phyloP scores from a whole-genome alignment of 768 basidiomycete species.

The Phallus indusiatus region DNA sequence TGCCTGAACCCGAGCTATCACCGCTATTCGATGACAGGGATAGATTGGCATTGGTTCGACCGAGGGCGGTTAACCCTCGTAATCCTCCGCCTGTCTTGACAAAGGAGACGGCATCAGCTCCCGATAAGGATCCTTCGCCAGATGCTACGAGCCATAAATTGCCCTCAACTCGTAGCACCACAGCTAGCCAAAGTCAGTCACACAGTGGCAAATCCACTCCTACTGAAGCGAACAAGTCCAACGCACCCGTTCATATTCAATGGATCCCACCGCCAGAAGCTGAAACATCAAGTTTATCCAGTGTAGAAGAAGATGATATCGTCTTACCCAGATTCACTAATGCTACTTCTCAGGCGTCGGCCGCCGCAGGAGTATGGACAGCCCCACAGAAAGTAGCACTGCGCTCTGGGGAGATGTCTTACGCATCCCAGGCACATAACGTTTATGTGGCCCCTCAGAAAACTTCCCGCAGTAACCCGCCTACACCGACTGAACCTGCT shows the following conservation, averaged over 20 bases:
- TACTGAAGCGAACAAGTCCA: not conserved
- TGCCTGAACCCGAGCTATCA: not conserved
- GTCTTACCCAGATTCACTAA: not conserved
- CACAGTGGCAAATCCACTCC: not conserved
- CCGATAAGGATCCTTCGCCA: not conserved
- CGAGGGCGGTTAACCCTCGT: not conserved
- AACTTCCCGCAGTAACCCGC: not conserved
- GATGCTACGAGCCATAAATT: not conserved
- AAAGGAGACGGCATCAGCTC: not conserved
- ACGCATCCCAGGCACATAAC: not conserved
- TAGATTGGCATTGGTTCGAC: not conserved
- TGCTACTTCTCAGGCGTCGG: not conserved
- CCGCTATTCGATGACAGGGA: not conserved
- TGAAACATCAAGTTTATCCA: not conserved
- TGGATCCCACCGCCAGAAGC: not conserved
- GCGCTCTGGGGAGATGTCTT: not conserved
- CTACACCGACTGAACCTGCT: not conserved
- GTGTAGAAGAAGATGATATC: not conserved
- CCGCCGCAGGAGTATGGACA: conserved; percentile 1
- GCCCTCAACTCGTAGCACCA: not conserved
- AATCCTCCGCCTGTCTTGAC: not conserved
- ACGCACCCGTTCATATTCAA: not conserved
- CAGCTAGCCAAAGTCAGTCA: not conserved
- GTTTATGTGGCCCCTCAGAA: not conserved
- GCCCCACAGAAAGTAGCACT: not conserved